Evolutionary conservation across 2,329 filamentous ascomycete genomes (phyloP).

Genomic region (Fusarium sublunatum): DNA sequence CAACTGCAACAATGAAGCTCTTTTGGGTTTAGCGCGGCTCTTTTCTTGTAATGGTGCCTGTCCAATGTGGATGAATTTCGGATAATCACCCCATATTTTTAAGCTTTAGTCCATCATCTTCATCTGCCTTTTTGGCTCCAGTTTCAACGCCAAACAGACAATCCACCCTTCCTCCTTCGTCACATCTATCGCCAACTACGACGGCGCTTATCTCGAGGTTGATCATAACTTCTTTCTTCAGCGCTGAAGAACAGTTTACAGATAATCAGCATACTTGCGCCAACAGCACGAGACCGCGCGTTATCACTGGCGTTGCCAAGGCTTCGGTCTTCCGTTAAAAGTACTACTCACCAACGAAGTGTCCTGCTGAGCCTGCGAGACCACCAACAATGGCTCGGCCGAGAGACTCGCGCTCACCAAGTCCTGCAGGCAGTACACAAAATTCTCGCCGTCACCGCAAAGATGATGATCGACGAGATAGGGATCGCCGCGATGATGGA

Average conservation of each 20-base stretch:
- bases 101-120: slow-evolving; percentile 16
- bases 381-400: slow-evolving; percentile 68
- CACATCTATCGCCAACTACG: slow-evolving; percentile 10
- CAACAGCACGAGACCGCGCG: slow-evolving; percentile 26
- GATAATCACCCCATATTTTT: slow-evolving; percentile 22
- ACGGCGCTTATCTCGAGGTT: slow-evolving; percentile 9
- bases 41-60: neutral
- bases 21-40: slow-evolving; percentile 37
- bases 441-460: slow-evolving; percentile 76
- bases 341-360: slow-evolving; percentile 55
- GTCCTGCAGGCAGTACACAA: slow-evolving; percentile 87
- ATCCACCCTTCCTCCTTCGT: slow-evolving; percentile 21
- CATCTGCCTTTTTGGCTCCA: slow-evolving; percentile 21
- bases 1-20: slow-evolving; percentile 7
- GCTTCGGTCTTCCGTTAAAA: slow-evolving; percentile 45
- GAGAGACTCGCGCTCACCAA: slow-evolving; percentile 86
- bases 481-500: slow-evolving; percentile 62
- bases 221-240: neutral
- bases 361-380: slow-evolving; percentile 57
- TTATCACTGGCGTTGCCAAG: slow-evolving; percentile 38
- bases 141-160: slow-evolving; percentile 21
- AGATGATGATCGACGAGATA: slow-evolving; percentile 68
- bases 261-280: slow-evolving; percentile 15
- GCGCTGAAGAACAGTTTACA: neutral
- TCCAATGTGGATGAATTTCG: slow-evolving; percentile 19